These are phyloP conservation scores for Yamadazyma triangularis DNA, from an alignment of 1,139 yeast genomes.

Conservation along the genomic window DNA sequence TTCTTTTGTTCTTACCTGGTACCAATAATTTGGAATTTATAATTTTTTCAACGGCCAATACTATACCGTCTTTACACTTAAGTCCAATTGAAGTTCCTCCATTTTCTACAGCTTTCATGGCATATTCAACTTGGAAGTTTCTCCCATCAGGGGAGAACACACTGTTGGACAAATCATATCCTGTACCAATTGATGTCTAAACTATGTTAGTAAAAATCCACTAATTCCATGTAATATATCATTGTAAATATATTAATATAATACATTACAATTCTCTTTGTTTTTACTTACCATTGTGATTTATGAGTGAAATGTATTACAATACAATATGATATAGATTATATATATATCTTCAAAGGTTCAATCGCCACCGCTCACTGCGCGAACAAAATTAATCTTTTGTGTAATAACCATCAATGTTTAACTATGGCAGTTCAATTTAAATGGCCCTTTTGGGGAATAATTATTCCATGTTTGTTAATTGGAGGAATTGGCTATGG, in stretches of 20 bases:
- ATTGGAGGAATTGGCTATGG: constrained; percentile 64
- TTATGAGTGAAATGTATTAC: no score
- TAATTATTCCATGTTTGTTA: constrained; percentile 59
- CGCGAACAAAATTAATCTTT: no score
- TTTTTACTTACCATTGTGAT: no score
- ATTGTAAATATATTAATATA: no score
- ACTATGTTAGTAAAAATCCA: no score
- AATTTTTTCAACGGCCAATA: constrained; percentile 93
- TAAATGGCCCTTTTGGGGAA: constrained; percentile 51
- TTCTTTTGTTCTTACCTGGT: constrained; percentile 83
- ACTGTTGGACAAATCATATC: constrained; percentile 93
- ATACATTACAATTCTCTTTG: no score
- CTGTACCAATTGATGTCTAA: constrained; percentile 95
- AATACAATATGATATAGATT: no score
- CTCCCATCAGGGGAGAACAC: constrained; percentile 88
- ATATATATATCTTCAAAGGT: no score
- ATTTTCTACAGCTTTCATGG: constrained; percentile 94
- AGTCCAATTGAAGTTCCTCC: constrained; percentile 95
- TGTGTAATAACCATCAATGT: no score
- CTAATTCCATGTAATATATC: no score
- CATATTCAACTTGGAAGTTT: constrained; percentile 97
- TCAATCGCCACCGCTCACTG: neutral
- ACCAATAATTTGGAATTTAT: constrained; percentile 82
- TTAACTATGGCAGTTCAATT: constrained; percentile 15
- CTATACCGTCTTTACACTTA: constrained; percentile 88